Evolutionary conservation across 768 basidiomycete genomes (phyloP).

Genomic region (Chiua virens): DNA sequence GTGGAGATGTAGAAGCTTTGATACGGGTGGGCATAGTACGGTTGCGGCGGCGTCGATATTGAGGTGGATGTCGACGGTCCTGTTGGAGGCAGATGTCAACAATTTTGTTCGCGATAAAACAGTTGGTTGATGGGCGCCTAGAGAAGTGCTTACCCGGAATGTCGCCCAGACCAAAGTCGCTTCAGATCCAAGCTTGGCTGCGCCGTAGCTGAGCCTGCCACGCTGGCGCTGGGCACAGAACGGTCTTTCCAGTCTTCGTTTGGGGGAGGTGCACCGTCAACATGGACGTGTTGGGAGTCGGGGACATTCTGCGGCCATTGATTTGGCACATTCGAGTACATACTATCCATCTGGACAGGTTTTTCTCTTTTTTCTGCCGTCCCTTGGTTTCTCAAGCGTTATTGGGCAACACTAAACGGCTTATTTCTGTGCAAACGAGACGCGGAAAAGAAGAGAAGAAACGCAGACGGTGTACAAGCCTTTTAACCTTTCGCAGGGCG

Average conservation of each 20-base stretch:
- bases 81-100: conserved; percentile 17
- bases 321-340: conserved; percentile 46
- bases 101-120: background rate
- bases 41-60: conserved; percentile 39
- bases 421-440: conserved; percentile 46
- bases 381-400: conserved; percentile 42
- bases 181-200: conserved; percentile 40
- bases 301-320: conserved; percentile 42
- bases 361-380: conserved; percentile 41
- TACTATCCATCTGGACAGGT: conserved; percentile 43
- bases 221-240: conserved; percentile 20
- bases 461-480: conserved; percentile 39
- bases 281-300: conserved; percentile 32
- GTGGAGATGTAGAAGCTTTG: conserved; percentile 41
- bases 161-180: conserved; percentile 44
- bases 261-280: conserved; percentile 28
- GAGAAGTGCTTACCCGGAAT: conserved; percentile 41
- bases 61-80: conserved; percentile 42
- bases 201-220: conserved; percentile 30
- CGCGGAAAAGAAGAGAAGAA: conserved; percentile 36
- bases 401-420: conserved; percentile 43
- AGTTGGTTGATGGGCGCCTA: conserved; percentile 29
- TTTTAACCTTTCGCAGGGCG: conserved; percentile 41
- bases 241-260: conserved; percentile 44
- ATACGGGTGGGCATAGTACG: conserved; percentile 43